Evolutionary conservation across 2,329 filamentous ascomycete genomes (phyloP).

Genomic region (Ustulina deusta): DNA sequence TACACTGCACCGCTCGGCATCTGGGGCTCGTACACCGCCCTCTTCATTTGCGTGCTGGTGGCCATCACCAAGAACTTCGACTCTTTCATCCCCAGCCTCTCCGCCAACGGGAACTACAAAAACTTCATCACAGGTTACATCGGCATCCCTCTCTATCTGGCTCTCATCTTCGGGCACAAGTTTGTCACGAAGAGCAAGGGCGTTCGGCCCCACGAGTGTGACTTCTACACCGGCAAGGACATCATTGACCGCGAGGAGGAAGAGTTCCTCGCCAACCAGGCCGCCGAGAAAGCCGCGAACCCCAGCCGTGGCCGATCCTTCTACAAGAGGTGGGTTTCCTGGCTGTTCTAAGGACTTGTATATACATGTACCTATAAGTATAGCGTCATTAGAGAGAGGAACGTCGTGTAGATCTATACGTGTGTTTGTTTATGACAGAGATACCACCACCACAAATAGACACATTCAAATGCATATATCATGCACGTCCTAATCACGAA

Average conservation of each 20-base stretch:
- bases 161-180: constrained; percentile 77
- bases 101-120: constrained; percentile 65
- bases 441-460: constrained; percentile 31
- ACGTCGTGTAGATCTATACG: constrained; percentile 15
- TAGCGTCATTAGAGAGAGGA: background rate
- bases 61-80: constrained; percentile 85
- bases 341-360: constrained; percentile 65
- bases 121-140: constrained; percentile 82
- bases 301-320: constrained; percentile 60
- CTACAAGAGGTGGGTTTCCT: constrained; percentile 69
- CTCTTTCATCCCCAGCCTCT: constrained; percentile 70
- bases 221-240: constrained; percentile 80
- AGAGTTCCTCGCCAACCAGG: constrained; percentile 71
- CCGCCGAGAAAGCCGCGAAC: constrained; percentile 51
- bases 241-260: constrained; percentile 79
- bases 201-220: constrained; percentile 69
- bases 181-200: constrained; percentile 64
- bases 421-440: constrained; percentile 23
- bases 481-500: background rate
- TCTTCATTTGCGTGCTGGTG: constrained; percentile 78
- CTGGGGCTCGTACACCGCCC: constrained; percentile 74
- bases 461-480: constrained; percentile 5
- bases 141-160: constrained; percentile 80
- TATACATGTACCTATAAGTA: constrained; percentile 9
- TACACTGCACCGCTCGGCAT: constrained; percentile 80